A percentile compares a stretch with the other conserved stretches of the same genome.
Conservation (phyloP, 179 eudicot species). For the Beta corolliflora region DNA sequence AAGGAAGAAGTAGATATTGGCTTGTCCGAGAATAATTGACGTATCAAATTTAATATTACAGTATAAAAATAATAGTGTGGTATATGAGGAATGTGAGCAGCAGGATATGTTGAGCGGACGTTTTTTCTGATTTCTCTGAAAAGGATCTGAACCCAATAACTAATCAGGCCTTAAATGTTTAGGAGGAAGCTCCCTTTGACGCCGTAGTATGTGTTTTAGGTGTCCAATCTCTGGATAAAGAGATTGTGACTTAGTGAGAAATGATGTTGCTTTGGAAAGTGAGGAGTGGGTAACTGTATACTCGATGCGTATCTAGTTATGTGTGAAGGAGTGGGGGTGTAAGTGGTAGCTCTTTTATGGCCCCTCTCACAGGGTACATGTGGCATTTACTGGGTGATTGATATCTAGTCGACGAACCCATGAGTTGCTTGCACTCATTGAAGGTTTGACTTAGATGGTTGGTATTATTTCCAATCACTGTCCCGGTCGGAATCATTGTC, state of each 20-base stretch:
- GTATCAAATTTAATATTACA: no score
- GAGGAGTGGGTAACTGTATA: not conserved
- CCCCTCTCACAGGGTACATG: not conserved
- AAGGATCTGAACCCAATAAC: not conserved
- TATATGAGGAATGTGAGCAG: not conserved
- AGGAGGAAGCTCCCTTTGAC: no score
- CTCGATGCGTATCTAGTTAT: not conserved
- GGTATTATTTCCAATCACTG: no score
- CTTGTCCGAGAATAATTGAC: not conserved
- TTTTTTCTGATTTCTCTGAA: not conserved
- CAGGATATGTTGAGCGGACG: not conserved
- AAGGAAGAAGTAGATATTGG: no score
- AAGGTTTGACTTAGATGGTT: not conserved
- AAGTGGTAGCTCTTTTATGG: not conserved
- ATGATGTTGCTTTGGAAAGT: not conserved
- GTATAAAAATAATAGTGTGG: not conserved
- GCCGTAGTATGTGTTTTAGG: no score
- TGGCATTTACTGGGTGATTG: not conserved
- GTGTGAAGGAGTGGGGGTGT: no score
- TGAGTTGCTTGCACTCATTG: not conserved
- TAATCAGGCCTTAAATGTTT: no score
- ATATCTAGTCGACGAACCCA: not conserved
- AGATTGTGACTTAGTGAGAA: not conserved
- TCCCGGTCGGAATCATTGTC: no score
- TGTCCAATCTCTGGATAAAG: no score